These are phyloP conservation scores for Leishmania tropica DNA, from an alignment of 208 protist species.

Conservation along the genomic window DNA sequence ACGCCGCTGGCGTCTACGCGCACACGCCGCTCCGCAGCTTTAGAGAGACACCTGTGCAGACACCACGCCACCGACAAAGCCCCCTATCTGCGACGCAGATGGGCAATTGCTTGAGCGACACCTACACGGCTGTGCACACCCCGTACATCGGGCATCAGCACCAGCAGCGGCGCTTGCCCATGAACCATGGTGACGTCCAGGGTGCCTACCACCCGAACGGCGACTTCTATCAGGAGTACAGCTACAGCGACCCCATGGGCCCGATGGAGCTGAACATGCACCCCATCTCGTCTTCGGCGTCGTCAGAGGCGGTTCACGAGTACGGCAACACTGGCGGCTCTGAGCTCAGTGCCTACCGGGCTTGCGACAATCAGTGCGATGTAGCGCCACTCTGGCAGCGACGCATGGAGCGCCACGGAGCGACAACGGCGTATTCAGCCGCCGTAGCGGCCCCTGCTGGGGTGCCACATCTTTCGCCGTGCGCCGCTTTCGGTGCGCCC, in stretches of 20 bases:
- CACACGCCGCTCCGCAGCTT: not conserved
- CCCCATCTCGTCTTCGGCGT: not conserved
- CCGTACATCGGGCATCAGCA: not conserved
- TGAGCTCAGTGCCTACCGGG: not conserved
- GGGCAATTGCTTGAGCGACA: not conserved
- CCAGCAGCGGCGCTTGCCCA: not conserved
- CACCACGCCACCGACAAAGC: not conserved
- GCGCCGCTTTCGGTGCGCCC: not conserved
- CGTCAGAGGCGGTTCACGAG: not conserved
- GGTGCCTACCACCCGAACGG: not conserved
- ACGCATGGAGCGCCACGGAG: not conserved
- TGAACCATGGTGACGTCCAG: not conserved
- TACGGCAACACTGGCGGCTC: not conserved
- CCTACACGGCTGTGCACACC: not conserved
- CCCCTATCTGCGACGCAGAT: not conserved
- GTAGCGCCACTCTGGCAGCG: not conserved
- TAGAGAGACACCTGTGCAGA: not conserved
- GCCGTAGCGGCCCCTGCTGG: not conserved
- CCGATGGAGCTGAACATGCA: not conserved
- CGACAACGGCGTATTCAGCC: not conserved
- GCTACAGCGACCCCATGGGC: not conserved
- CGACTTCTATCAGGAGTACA: not conserved
- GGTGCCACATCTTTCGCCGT: not conserved
- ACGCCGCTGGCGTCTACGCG: not conserved
- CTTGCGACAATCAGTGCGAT: not conserved